A percentile compares a stretch with the other conserved stretches of the same genome.
Evolutionary conservation across 176 grass and related monocot species (phyloP).

Genomic region (Hordeum vulgare): MorexV3_pseudomolecules_assembly NC_058519.1:122358873-122359372

Average conservation of each 20-base stretch:
- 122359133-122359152: slow-evolving; percentile 39
- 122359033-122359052: neutral
- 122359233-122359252: slow-evolving; percentile 3
- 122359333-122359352: neutral
- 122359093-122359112: slow-evolving; percentile 50
- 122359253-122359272: slow-evolving; percentile 30
- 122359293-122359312: neutral
- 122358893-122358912: slow-evolving; percentile 1
- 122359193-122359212: neutral
- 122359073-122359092: slow-evolving; percentile 46
- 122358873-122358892: slow-evolving; percentile 16
- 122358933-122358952: slow-evolving; percentile 33
- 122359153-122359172: slow-evolving; percentile 27
- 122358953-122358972: slow-evolving; percentile 19
- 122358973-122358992: neutral
- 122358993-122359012: neutral
- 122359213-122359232: slow-evolving; percentile 26
- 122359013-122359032: slow-evolving; percentile 9
- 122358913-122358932: slow-evolving; percentile 21
- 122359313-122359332: neutral
- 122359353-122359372: too few relatives aligned
- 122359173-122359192: slow-evolving; percentile 34
- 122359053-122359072: slow-evolving; percentile 38
- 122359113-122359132: slow-evolving; percentile 61
- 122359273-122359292: neutral